A percentile compares a stretch with the other conserved stretches of the same genome.
Evolutionary conservation across 495 filamentous ascomycete species (phyloP).

Genomic region (Penicillium odoratum): DNA sequence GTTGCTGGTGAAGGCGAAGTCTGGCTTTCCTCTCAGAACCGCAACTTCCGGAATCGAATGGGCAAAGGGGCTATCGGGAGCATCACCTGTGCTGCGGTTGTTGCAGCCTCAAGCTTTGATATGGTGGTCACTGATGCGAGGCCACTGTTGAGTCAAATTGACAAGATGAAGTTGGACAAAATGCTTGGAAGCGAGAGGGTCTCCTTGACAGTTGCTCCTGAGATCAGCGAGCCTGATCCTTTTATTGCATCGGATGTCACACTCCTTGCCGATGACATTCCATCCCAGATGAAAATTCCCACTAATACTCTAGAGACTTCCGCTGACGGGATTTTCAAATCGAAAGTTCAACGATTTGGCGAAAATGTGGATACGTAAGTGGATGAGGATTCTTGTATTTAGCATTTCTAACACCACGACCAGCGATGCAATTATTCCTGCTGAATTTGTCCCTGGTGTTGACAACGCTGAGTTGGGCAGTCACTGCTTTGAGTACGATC

Average conservation of each 20-base stretch:
- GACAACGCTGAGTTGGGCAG: constrained; percentile 12
- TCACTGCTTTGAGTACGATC: constrained; percentile 11
- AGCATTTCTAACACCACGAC: not conserved
- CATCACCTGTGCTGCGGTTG: constrained; percentile 35
- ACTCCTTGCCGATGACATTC: not conserved
- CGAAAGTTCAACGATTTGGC: not conserved
- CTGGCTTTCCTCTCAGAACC: constrained; percentile 48
- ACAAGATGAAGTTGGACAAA: not conserved
- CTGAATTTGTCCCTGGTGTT: constrained; percentile 10
- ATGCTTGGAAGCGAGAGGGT: not conserved
- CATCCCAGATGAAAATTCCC: not conserved
- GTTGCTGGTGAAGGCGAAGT: constrained; percentile 40
- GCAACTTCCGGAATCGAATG: constrained; percentile 52
- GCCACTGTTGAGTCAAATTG: constrained; percentile 3
- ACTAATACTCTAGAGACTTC: not conserved
- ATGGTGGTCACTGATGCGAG: constrained; percentile 7
- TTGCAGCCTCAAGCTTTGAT: constrained; percentile 4
- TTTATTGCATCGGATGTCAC: not conserved
- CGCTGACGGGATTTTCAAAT: not conserved
- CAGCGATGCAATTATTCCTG: constrained; percentile 11
- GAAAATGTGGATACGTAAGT: not conserved
- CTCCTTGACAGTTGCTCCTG: not conserved
- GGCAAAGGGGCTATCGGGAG: constrained; percentile 46
- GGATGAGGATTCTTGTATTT: not conserved
- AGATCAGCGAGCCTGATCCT: constrained; percentile 3